A percentile compares a stretch with the other conserved stretches of the same genome.
phyloP scores from a whole-genome alignment of 306 rosid species.

The Ammopiptanthus mongolicus region DNA sequence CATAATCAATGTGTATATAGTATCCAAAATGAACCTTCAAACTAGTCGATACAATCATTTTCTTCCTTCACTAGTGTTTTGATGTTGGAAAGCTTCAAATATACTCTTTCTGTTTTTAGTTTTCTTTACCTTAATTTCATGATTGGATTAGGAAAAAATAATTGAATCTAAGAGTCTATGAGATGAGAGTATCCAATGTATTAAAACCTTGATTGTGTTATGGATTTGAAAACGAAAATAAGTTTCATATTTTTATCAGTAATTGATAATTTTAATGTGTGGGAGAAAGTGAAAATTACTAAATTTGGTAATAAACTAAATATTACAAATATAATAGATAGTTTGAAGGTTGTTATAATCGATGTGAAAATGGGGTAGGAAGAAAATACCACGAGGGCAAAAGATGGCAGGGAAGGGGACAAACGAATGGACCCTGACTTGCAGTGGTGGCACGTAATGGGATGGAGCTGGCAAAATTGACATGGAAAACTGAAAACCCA shows the following conservation, averaged over 20 bases:
- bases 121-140: not conserved
- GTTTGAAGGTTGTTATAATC: not conserved
- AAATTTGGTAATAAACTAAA: not conserved
- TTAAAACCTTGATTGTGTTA: not conserved
- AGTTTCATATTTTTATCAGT: not conserved
- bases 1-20: not conserved
- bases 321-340: not conserved
- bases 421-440: slow-evolving; percentile 18
- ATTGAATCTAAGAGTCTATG: not conserved
- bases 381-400: not conserved
- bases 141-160: not conserved
- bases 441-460: not conserved
- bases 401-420: not conserved
- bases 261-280: not conserved
- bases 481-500: too few species aligned
- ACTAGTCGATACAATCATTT: slow-evolving; percentile 1
- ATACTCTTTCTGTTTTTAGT: not conserved
- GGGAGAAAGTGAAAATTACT: not conserved
- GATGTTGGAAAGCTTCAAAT: not conserved
- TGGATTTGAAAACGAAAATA: not conserved
- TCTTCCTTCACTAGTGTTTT: not conserved
- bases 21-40: not conserved
- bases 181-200: not conserved
- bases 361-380: not conserved
- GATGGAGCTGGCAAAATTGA: slow-evolving; percentile 23